Percentiles rank a stretch among this genome's conserved stretches.
Conservation (phyloP, 2,329 filamentous ascomycete genomes). For the Graphilbum sp. region DNA sequence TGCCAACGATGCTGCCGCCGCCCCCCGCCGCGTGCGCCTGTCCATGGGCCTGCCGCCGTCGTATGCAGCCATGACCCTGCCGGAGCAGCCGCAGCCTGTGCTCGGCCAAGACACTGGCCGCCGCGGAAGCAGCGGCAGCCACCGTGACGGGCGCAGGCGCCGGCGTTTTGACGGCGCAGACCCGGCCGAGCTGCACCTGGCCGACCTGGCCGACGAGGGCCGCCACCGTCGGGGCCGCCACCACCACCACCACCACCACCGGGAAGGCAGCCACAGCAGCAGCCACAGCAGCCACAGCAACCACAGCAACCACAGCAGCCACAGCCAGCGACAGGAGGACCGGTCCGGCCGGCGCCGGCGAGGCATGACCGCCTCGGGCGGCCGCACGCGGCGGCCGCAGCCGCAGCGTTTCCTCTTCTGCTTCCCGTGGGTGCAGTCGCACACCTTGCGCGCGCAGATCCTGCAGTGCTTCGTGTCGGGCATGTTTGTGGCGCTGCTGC, state of each 20-base stretch:
- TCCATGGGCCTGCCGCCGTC: neutral
- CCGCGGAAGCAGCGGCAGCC: neutral
- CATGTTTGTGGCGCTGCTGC: slow-evolving; percentile 37
- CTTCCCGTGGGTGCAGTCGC: slow-evolving; percentile 38
- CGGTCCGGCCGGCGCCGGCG: neutral
- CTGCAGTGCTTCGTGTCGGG: slow-evolving; percentile 50
- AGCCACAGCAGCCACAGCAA: slow-evolving; percentile 3
- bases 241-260: slow-evolving; percentile 6
- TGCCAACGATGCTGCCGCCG: neutral
- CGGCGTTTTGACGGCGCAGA: slow-evolving; percentile 24
- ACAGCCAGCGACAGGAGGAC: neutral
- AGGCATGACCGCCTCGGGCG: slow-evolving; percentile 1
- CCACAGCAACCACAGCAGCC: neutral
- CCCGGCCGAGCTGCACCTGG: slow-evolving; percentile 31
- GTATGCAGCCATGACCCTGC: slow-evolving; percentile 3
- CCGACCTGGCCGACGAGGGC: slow-evolving; percentile 24
- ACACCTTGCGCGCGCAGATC: slow-evolving; percentile 35
- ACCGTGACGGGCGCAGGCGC: neutral
- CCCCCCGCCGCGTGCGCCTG: neutral
- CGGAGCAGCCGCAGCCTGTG: slow-evolving; percentile 3
- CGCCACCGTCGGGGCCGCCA: slow-evolving; percentile 20
- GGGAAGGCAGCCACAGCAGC: slow-evolving; percentile 1
- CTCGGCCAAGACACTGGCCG: too few relatives aligned
- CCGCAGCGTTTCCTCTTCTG: slow-evolving; percentile 34
- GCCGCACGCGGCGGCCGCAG: neutral